A percentile compares a stretch with the other conserved stretches of the same genome.
Conservation (phyloP, 768 basidiomycete genomes). For the Suillus variegatus region DNA sequence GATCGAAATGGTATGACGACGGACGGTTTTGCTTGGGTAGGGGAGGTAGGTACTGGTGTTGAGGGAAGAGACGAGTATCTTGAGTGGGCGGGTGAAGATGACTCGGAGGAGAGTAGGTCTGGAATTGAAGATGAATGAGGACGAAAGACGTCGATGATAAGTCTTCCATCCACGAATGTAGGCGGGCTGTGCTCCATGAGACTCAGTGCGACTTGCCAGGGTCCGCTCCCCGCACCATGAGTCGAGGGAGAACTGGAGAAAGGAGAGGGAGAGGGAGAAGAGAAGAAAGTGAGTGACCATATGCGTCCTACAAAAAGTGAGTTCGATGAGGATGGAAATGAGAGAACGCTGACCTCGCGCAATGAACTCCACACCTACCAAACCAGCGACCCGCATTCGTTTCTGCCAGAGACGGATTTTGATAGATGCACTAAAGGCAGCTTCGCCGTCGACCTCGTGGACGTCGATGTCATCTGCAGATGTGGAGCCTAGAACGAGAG, state of each 20-base stretch:
- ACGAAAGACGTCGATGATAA: constrained; percentile 40
- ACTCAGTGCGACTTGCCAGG: constrained; percentile 49
- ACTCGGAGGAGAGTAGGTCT: not conserved
- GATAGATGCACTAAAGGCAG: constrained; percentile 48
- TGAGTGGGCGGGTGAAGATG: not conserved
- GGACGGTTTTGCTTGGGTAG: not conserved
- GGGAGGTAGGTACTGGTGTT: not conserved
- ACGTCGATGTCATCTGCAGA: constrained; percentile 58
- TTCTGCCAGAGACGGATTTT: constrained; percentile 51
- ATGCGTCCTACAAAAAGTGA: constrained; percentile 20
- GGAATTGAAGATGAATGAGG: constrained; percentile 16
- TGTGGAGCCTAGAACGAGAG: constrained; percentile 43
- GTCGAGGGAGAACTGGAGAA: not conserved
- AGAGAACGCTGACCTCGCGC: constrained; percentile 42
- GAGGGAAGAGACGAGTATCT: not conserved
- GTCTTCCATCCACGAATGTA: constrained; percentile 54
- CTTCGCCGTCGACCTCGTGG: constrained; percentile 49
- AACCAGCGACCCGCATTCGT: constrained; percentile 64
- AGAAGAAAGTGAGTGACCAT: constrained; percentile 30
- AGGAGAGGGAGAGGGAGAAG: constrained; percentile 10
- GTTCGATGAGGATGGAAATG: not conserved
- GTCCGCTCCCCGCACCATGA: constrained; percentile 8
- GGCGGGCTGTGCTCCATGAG: constrained; percentile 59
- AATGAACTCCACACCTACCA: constrained; percentile 64
- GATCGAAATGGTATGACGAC: not conserved